Evolutionary conservation across 176 grass and related monocot genomes (phyloP), one percentile per base, ranked within the genome.

Genomic region (Themeda triandra): DNA sequence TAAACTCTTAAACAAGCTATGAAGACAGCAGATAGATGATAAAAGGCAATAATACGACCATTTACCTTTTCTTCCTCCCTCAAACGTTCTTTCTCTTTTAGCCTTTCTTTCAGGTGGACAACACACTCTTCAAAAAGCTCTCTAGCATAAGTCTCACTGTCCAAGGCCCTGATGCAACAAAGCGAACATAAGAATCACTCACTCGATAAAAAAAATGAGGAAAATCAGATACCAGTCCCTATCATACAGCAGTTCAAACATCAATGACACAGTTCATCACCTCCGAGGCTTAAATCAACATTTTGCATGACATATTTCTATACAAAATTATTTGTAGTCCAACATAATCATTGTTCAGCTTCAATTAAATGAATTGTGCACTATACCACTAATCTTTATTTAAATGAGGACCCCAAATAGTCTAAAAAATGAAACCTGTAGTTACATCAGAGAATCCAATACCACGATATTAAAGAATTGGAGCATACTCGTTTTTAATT

Each of bases 1-100:
- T 10, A 59, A 66, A 29, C 25, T 48, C 60, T 65, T 18, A 82
- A 82, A 63, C 14, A 69, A 5, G 2, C 32, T 54, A 60, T 23
- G 48, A 78, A 13, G n/a, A 75, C 13, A 41, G 21, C 71, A 36
- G 27, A 70, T 58, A 51, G 58, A 36, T 41, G 15, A 33, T 31
- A 80, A 1, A 6, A 67, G 19, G 72, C 42, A 30, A 77, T 4
- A 45, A 24, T 37, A 68, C 4, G 12, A 53, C 2, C 15, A 44
- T 79, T 76, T 89, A 98, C 96, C 86, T 96, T 99, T 68, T 99
- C 96, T 79, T 99, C 96, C 84, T 99, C 93, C 78, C 93, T 94
- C 81, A 92, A 79, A 21, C 89, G 96, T 25, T 94, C 96, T 80
- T 94, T 99, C 86, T 99, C 93, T 84, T 91, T 99, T 59, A 94